Evolutionary conservation across 192 early-diverging fungal genomes (phyloP).

Genomic region (Helicostylum pulchrum): DNA sequence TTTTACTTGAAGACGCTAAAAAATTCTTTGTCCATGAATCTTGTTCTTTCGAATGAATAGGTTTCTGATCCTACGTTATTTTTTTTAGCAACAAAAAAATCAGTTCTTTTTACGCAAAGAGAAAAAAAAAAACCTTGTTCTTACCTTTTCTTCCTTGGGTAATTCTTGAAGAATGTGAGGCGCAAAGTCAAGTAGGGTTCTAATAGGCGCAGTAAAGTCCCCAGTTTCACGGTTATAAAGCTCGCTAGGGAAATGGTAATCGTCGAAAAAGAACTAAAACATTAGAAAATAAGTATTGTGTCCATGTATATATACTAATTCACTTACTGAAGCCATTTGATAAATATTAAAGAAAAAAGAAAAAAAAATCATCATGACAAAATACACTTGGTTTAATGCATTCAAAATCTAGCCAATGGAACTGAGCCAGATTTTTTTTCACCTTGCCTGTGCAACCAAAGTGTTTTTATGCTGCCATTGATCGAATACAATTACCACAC

Average conservation of each 20-base stretch:
- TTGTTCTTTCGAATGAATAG: conserved; percentile 24
- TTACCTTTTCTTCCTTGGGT: conserved; percentile 37
- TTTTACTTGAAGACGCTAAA: neutral
- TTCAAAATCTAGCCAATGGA: neutral
- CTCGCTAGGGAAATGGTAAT: conserved; percentile 47
- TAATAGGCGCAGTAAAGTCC: conserved; percentile 44
- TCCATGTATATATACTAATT: too few species aligned
- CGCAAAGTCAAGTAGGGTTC: conserved; percentile 45
- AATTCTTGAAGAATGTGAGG: conserved; percentile 49
- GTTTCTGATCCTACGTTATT: conserved; percentile 33
- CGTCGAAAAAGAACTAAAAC: conserved; percentile 42
- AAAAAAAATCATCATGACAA: neutral
- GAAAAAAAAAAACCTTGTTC: too few species aligned
- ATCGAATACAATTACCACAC: too few species aligned
- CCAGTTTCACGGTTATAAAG: conserved; percentile 43
- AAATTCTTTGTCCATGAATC: conserved; percentile 10
- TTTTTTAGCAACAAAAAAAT: too few species aligned
- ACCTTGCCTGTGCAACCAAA: too few species aligned
- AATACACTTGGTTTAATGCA: neutral
- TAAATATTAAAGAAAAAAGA: neutral
- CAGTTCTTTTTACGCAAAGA: too few species aligned
- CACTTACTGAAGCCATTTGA: conserved; percentile 4
- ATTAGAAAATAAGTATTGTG: neutral
- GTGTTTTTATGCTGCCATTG: too few species aligned
- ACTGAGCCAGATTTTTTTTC: neutral